Evolutionary conservation across 202 grass and related monocot species (phyloP).

Genomic region (Miscanthus sacchariflorus): DNA sequence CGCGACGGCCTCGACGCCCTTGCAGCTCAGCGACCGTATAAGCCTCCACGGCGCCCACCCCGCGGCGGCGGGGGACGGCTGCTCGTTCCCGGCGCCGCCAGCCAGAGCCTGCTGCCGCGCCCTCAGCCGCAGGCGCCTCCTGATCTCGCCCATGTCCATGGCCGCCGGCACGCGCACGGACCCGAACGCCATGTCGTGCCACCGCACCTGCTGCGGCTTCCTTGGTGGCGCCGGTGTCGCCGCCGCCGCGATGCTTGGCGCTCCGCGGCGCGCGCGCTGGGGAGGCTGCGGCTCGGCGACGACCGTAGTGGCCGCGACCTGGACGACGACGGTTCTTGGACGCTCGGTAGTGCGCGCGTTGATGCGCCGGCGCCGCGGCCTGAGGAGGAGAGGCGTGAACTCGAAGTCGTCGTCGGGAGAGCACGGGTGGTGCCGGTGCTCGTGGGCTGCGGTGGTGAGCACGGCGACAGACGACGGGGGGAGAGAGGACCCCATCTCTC

Average conservation of each 20-base stretch:
- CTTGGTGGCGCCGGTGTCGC: neutral
- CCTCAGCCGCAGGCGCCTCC: conserved; percentile 58
- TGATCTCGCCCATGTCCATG: conserved; percentile 82
- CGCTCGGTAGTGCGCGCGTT: neutral
- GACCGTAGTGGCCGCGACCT: neutral
- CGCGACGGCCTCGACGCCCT: conserved; percentile 70
- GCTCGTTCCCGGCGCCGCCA: neutral
- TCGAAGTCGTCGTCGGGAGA: conserved; percentile 44
- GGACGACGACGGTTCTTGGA: neutral
- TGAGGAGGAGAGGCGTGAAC: conserved; percentile 51
- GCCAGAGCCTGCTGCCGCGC: conserved; percentile 32
- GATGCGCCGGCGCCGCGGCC: neutral
- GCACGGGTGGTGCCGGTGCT: neutral
- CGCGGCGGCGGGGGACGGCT: neutral
- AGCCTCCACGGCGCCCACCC: conserved; percentile 63
- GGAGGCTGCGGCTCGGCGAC: neutral
- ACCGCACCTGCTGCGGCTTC: conserved; percentile 50
- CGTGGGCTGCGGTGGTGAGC: conserved; percentile 20
- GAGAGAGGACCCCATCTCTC: conserved; percentile 37
- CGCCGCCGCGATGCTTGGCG: neutral
- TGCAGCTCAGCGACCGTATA: conserved; percentile 82
- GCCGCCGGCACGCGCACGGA: conserved; percentile 67
- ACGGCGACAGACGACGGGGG: conserved; percentile 31
- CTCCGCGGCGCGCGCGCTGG: neutral
- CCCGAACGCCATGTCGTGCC: conserved; percentile 68